Evolutionary conservation across 31 red algal species (phyloP), one percentile per base, ranked within the genome.

Genomic region (Odonthalia washingtoniensis): DNA sequence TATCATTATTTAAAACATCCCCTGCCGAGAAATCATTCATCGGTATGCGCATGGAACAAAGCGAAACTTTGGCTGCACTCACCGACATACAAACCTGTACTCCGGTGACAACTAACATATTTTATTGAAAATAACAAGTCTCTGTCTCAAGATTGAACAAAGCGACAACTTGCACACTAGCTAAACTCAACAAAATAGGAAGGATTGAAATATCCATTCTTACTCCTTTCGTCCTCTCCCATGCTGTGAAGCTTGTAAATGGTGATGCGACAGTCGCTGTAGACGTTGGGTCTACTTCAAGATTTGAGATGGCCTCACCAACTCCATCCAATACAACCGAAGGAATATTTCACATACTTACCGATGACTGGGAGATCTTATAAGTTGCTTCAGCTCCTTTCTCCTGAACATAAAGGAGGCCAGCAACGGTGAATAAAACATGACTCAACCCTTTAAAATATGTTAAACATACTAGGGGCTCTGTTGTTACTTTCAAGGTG

Each of bases 151-250:
- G n/a, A n/a, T n/a, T n/a, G n/a, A n/a, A 93, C 26, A 87, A 44
- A 36, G 91, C 91, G 17, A 93, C 84, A 83, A 88, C 83, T 0
- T 80, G 91, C 24, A 83, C 91, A 62, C 84, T 93, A 30, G 70
- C 91, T 28, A 93, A 72, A 82, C 78, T 93, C 32, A 93, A 41
- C 34, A 84, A 88, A 78, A 93, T 93, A 35, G 91, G 91, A 24
- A 77, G 77, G 24, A 88, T 88, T 16, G 84, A 87, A 40, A 93
- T 28, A 49, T 93, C 91, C 91, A 93, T 93, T 26, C 91, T 76
- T 5, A 93, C 91, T 28, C 91, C 91, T 78, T 93, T 93, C 3
- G 91, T 93, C 78, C 91, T 75, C 73, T 93, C 91, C 91, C 91
- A 93, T 18, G 91, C 91, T 38, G 91, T 73, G 77, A 93, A 88